These are phyloP conservation scores for Fraxinus floribunda DNA, from an alignment of 305 asterid genomes.

Conservation along the genomic window DNA sequence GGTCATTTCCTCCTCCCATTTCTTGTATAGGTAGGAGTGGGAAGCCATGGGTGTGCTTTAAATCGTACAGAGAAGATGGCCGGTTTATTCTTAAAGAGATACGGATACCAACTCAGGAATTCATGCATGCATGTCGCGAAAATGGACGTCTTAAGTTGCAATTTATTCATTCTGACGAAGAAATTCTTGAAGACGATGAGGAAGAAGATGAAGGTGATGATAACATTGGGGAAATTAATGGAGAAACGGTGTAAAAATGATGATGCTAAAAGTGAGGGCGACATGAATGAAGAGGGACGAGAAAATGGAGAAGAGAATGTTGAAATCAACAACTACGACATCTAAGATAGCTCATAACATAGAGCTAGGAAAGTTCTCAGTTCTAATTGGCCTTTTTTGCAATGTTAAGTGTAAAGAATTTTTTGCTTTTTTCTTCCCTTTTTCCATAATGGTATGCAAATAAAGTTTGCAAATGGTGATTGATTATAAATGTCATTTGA, in stretches of 20 bases:
- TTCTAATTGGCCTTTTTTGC: constrained; percentile 11
- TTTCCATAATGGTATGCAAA: constrained; percentile 22
- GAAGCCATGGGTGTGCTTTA: constrained; percentile 65
- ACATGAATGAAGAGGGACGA: constrained; percentile 15
- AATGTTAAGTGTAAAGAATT: background rate
- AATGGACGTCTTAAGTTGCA: constrained; percentile 68
- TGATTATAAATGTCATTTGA: background rate
- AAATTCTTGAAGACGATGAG: constrained; percentile 39
- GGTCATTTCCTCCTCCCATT: constrained; percentile 74
- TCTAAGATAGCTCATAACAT: background rate
- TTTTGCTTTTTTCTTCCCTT: background rate
- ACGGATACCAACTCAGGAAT: constrained; percentile 63
- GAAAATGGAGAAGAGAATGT: background rate
- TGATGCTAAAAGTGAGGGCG: background rate
- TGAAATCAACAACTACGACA: background rate
- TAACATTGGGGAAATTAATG: constrained; percentile 7
- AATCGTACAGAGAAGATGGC: constrained; percentile 65
- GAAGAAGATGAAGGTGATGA: constrained; percentile 23
- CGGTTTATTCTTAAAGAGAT: constrained; percentile 66
- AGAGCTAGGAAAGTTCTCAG: constrained; percentile 11
- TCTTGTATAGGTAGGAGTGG: constrained; percentile 74
- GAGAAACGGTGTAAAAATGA: background rate
- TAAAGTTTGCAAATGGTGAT: constrained; percentile 1
- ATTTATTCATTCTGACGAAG: constrained; percentile 63
- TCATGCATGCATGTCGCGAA: constrained; percentile 69